These are phyloP conservation scores for Melampsora americana DNA, from an alignment of 1,284 basidiomycete genomes.

Conservation along the genomic window DNA sequence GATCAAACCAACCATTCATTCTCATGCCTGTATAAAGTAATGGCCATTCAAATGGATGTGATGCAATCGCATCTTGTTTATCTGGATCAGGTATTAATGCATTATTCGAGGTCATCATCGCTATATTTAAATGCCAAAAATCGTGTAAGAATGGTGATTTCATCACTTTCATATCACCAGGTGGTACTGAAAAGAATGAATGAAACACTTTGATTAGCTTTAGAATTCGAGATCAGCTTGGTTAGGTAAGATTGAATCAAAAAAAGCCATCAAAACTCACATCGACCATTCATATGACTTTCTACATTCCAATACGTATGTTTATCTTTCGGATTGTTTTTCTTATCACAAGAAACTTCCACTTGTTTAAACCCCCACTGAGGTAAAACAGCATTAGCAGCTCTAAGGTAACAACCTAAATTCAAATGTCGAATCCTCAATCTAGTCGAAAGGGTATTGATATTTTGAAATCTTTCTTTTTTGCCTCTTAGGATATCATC, in stretches of 20 bases:
- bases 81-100: conserved; percentile 93
- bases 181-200: conserved; percentile 63
- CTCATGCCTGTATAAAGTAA: conserved; percentile 79
- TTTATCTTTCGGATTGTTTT: conserved; percentile 73
- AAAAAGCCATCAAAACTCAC: conserved; percentile 63
- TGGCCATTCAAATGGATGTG: conserved; percentile 89
- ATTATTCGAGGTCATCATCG: conserved; percentile 99
- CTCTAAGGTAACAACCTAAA: conserved; percentile 82
- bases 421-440: conserved; percentile 75
- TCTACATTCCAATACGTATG: conserved; percentile 99
- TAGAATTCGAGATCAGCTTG: conserved; percentile 38
- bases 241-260: no score
- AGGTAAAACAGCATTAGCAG: conserved; percentile 81
- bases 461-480: conserved; percentile 62
- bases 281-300: conserved; percentile 86
- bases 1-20: conserved; percentile 95
- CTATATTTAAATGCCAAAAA: conserved; percentile 97
- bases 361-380: conserved; percentile 99
- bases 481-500: conserved; percentile 72
- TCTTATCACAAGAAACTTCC: conserved; percentile 88
- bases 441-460: conserved; percentile 85
- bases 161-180: conserved; percentile 77
- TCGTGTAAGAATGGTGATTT: conserved; percentile 89
- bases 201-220: conserved; percentile 10
- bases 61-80: conserved; percentile 95